Base-by-base conservation (phyloP, 169 alveolate species). In the Cryptosporidium viatorum region DNA sequence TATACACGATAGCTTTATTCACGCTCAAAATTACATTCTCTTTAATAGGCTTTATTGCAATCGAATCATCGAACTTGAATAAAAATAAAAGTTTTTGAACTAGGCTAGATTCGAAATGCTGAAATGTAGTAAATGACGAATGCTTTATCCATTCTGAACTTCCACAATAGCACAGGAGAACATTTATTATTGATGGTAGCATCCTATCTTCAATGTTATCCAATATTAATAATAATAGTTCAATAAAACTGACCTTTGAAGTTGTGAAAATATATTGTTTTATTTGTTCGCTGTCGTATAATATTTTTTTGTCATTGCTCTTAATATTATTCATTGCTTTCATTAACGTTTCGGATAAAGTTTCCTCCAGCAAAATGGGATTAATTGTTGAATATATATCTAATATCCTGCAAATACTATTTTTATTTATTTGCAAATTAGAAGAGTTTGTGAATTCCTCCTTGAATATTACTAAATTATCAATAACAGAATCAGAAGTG, bases 111-210 rank as follows among this genome's bases (percentile, higher is more conserved):
- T 73, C 86, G 21, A 73, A 73, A 33, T 31, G 45, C 37, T 73
- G 86, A 73, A 73, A 73, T 9, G 86, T 55, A 21, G 26, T 59
- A 55, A 73, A 73, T n/a, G 86, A 41, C 0, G 68, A 52, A 7
- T 69, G 39, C 37, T 52, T 73, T 26, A 55, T 18, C 70, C 71
- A 73, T 18, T 59, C 71, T 5, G 70, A 55, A 18, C 33, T 39
- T 9, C 39, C 31, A 37, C 86, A 73, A 59, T 52, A 73, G 21
- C 70, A 52, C 14, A 73, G 35, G 23, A 51, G 21, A 59, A 51
- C 39, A 51, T 58, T 73, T 0, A 73, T 73, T 3, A 73, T 12
- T 14, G 55, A 73, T 8, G 86, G 43, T n/a, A 55, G 70, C 35
- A 73, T 14, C 55, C 21, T 73, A 59, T 73, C 86, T 52, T 37